Base-by-base conservation (phyloP, 176 grass and related monocot genomes). In the Avena atlantica region DNA sequence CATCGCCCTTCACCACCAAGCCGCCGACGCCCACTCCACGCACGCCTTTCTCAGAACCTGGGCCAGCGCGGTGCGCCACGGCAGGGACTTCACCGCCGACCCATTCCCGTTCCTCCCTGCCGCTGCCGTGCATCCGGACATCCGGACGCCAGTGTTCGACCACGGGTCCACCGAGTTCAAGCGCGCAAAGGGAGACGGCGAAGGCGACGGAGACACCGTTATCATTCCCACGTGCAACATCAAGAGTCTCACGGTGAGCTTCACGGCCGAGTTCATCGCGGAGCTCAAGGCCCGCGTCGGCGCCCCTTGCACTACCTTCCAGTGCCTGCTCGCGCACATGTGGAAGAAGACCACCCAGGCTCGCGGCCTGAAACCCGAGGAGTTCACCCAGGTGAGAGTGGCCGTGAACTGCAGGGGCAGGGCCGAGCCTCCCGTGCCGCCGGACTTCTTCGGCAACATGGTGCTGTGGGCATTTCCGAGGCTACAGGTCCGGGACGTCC, bases 311-410 rank as follows among this genome's bases (percentile, higher is more conserved):
- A 90, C 78, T 23, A 90, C 71, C 19, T 90, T 90, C 25, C 71
- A 83, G 79, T 82, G 83, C 31, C 50, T 86, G 17, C 53, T 84
- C 1, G 79, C 78, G 4, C 62, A 90, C 78, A 37, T 83, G 20
- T 90, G 88, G 88, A 77, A 85, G 60, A 86, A 72, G 84, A 73
- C 86, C 21, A 90, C 88, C 4, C 59, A 56, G 14, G 83, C 88
- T n/a, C 79, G 84, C 3, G 84, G 47, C 4, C 84, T 90, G 0
- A n/a, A 19, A 2, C 36, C 73, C 12, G 14, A 74, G 24, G 62
- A 51, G 8, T 59, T 82, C 60, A 78, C 88, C 9, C 45, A 44
- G 36, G 74, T 83, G 20, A 81, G 84, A 37, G 63, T 90, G 4
- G 53, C 88, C 16, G 88, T 90, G 23, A 82, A 86, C 40, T 85